Percentiles rank a stretch among this genome's conserved stretches.
Evolutionary conservation across 352 stramenopile genomes (phyloP).

Genomic region (Globisporangium orthogonon): DNA sequence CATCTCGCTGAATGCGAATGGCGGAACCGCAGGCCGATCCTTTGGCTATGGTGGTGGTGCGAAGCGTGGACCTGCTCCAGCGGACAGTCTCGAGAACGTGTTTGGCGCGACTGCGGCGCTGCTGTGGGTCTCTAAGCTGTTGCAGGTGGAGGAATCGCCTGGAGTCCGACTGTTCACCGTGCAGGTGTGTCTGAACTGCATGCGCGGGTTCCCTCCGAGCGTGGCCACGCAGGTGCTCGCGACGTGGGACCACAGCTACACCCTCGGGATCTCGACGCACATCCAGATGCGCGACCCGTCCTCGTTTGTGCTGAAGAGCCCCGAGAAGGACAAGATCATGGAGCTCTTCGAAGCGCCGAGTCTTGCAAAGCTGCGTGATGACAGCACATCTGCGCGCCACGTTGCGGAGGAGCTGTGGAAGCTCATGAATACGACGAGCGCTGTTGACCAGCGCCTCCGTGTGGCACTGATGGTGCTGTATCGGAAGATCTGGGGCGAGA

Average conservation of each 20-base stretch:
- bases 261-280: slow-evolving; percentile 53
- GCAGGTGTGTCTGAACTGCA: slow-evolving; percentile 77
- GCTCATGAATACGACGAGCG: slow-evolving; percentile 59
- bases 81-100: slow-evolving; percentile 36
- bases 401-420: slow-evolving; percentile 68
- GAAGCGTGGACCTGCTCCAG: slow-evolving; percentile 11
- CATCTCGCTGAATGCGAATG: slow-evolving; percentile 11
- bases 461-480: slow-evolving; percentile 76
- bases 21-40: background rate
- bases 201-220: slow-evolving; percentile 66
- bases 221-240: slow-evolving; percentile 70
- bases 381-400: slow-evolving; percentile 62
- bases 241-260: slow-evolving; percentile 82
- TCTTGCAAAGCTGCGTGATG: slow-evolving; percentile 59
- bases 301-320: slow-evolving; percentile 68
- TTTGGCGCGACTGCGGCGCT: slow-evolving; percentile 66
- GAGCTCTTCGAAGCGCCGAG: slow-evolving; percentile 52
- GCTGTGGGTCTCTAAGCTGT: slow-evolving; percentile 56
- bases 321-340: slow-evolving; percentile 67
- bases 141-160: slow-evolving; percentile 61
- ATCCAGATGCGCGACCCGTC: slow-evolving; percentile 79
- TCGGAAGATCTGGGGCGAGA: slow-evolving; percentile 76
- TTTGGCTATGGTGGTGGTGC: slow-evolving; percentile 2
- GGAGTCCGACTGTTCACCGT: slow-evolving; percentile 69
- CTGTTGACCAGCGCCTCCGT: slow-evolving; percentile 64